Conservation (phyloP, 768 basidiomycete species). For the Phallus indusiatus region DNA sequence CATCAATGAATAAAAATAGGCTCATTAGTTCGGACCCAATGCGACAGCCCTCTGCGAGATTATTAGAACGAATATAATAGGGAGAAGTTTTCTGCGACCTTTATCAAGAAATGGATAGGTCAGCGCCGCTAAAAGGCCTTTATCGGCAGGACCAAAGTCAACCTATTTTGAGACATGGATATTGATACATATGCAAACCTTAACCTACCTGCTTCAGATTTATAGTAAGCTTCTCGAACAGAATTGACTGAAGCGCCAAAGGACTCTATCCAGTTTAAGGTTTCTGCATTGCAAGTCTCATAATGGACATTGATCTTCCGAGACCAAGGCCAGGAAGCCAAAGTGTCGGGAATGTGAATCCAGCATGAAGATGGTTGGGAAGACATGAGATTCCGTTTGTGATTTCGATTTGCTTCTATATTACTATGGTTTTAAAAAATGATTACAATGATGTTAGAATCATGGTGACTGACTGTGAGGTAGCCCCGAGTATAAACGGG, state of each 20-base stretch:
- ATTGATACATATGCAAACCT: neutral
- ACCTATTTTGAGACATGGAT: neutral
- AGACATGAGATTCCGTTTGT: too few relatives aligned
- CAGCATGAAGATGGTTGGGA: too few relatives aligned
- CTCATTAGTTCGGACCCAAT: slow-evolving; percentile 42
- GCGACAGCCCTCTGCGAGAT: slow-evolving; percentile 19
- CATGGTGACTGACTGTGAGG: too few relatives aligned
- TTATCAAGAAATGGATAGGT: slow-evolving; percentile 26
- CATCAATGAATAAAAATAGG: slow-evolving; percentile 41
- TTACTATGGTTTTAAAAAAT: too few relatives aligned
- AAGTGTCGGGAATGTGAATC: too few relatives aligned
- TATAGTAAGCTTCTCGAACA: slow-evolving; percentile 31
- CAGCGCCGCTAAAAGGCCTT: slow-evolving; percentile 31
- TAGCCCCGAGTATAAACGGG: too few relatives aligned
- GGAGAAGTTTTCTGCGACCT: slow-evolving; percentile 18
- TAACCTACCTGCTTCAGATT: slow-evolving; percentile 31
- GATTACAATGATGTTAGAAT: too few relatives aligned
- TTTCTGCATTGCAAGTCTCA: slow-evolving; percentile 24
- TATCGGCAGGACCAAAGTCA: neutral
- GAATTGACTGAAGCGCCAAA: slow-evolving; percentile 27
- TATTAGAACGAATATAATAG: neutral
- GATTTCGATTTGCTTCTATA: too few relatives aligned
- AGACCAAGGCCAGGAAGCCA: too few relatives aligned
- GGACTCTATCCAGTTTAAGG: slow-evolving; percentile 28
- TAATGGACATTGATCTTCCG: slow-evolving; percentile 30